phyloP scores from a whole-genome alignment of 2,329 filamentous ascomycete species.

The Ambrosiella cleistominuta region DNA sequence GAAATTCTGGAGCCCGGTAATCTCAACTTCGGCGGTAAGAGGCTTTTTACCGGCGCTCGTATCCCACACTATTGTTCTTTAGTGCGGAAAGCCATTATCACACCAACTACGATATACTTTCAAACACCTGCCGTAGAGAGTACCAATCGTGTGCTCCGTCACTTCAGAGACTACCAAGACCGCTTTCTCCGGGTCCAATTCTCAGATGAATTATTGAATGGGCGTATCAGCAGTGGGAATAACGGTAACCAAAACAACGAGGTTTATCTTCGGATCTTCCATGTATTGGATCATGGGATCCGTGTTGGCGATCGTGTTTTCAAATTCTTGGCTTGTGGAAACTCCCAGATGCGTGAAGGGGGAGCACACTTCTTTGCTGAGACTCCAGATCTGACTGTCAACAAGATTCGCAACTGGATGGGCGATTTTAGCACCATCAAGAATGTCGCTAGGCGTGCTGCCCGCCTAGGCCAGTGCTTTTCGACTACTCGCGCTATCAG shows the following conservation, averaged over 20 bases:
- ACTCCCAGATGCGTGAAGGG: slow-evolving; percentile 83
- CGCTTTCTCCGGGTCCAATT: slow-evolving; percentile 83
- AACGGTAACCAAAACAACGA: slow-evolving; percentile 43
- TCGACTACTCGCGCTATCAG: slow-evolving; percentile 71
- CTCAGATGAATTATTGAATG: slow-evolving; percentile 54
- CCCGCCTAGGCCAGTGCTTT: slow-evolving; percentile 84
- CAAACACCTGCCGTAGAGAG: slow-evolving; percentile 65
- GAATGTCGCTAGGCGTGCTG: slow-evolving; percentile 75
- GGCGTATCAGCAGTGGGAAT: slow-evolving; percentile 38
- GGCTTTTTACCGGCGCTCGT: slow-evolving; percentile 16
- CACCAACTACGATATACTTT: slow-evolving; percentile 67
- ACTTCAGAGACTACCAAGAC: slow-evolving; percentile 50
- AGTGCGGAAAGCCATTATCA: slow-evolving; percentile 61
- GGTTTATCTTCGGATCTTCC: slow-evolving; percentile 55
- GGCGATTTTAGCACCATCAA: slow-evolving; percentile 67
- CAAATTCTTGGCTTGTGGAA: slow-evolving; percentile 84
- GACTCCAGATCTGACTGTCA: slow-evolving; percentile 46
- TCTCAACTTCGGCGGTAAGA: background rate
- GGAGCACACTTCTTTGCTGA: slow-evolving; percentile 86
- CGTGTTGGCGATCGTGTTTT: slow-evolving; percentile 65
- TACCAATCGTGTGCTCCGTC: slow-evolving; percentile 70
- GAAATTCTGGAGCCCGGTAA: slow-evolving; percentile 14
- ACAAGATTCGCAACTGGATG: slow-evolving; percentile 71
- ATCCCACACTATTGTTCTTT: slow-evolving; percentile 58
- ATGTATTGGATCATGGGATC: slow-evolving; percentile 61